These are phyloP conservation scores for Pythium volutum DNA, from an alignment of 352 stramenopile species.

Conservation along the genomic window DNA sequence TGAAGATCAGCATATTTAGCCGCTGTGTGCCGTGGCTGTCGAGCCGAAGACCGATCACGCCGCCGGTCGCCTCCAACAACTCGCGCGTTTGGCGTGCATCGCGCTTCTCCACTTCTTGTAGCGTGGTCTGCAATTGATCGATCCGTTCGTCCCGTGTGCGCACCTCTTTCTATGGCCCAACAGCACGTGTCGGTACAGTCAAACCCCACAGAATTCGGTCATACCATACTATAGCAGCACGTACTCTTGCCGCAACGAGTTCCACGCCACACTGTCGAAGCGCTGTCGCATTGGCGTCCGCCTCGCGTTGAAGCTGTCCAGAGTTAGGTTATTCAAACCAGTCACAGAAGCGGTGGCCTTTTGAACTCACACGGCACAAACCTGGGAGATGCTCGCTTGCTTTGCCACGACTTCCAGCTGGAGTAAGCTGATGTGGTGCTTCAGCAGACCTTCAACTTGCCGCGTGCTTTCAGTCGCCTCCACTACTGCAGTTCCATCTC, in stretches of 20 bases:
- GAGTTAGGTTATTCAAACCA: neutral
- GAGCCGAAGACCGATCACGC: conserved; percentile 5
- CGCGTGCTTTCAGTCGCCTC: neutral
- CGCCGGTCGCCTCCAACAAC: conserved; percentile 19
- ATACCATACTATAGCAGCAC: too few relatives aligned
- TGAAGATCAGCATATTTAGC: conserved; percentile 49
- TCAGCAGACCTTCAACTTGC: conserved; percentile 24
- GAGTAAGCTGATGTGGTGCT: conserved; percentile 44
- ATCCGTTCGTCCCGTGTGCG: conserved; percentile 45
- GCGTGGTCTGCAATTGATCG: conserved; percentile 30
- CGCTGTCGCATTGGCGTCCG: conserved; percentile 46
- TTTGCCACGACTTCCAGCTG: conserved; percentile 48
- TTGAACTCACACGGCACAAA: too few relatives aligned
- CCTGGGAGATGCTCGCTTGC: conserved; percentile 27
- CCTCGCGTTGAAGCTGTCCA: conserved; percentile 56
- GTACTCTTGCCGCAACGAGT: conserved; percentile 55
- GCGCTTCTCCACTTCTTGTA: conserved; percentile 32
- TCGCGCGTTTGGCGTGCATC: conserved; percentile 42
- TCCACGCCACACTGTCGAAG: conserved; percentile 63
- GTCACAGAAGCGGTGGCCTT: neutral
- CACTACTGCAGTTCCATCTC: neutral
- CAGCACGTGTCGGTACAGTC: neutral
- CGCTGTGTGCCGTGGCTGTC: conserved; percentile 36
- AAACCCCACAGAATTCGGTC: too few relatives aligned
- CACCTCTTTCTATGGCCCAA: conserved; percentile 37